Evolutionary conservation across 2,329 filamentous ascomycete species (phyloP).

Genomic region (Phoma sp.): DNA sequence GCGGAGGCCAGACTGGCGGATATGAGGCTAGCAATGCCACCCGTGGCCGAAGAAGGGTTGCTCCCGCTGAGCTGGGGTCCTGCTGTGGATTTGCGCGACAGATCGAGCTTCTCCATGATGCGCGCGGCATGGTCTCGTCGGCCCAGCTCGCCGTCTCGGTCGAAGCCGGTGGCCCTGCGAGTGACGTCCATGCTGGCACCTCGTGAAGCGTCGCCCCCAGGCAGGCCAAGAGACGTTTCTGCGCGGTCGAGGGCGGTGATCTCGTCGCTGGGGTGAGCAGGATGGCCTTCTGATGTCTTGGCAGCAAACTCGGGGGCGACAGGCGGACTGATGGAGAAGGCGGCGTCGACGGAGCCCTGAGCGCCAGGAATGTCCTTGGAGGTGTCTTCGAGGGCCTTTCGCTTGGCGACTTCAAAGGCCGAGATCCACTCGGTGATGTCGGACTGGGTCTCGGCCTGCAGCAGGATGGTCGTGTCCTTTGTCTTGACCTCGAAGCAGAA

Average conservation of each 20-base stretch:
- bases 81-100: constrained; percentile 79
- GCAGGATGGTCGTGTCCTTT: constrained; percentile 85
- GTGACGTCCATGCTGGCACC: constrained; percentile 73
- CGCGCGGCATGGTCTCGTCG: constrained; percentile 81
- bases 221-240: constrained; percentile 67
- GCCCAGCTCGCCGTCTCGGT: constrained; percentile 72
- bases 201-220: constrained; percentile 65
- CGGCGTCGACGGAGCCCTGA: constrained; percentile 66
- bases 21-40: constrained; percentile 83
- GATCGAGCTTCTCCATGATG: constrained; percentile 90
- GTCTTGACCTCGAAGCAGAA: constrained; percentile 99
- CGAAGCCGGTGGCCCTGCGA: constrained; percentile 59
- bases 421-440: constrained; percentile 96
- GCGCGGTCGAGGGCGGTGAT: constrained; percentile 62
- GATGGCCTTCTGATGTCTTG: constrained; percentile 72
- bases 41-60: constrained; percentile 55
- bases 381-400: constrained; percentile 82
- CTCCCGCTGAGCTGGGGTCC: constrained; percentile 53
- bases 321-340: constrained; percentile 90
- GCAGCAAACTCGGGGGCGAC: constrained; percentile 90
- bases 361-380: constrained; percentile 57
- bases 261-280: constrained; percentile 62
- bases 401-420: constrained; percentile 92
- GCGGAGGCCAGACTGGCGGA: constrained; percentile 76
- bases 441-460: constrained; percentile 90